Evolutionary conservation across 202 grass and related monocot species (phyloP).

Genomic region (Schoenoplectus triqueter): DNA sequence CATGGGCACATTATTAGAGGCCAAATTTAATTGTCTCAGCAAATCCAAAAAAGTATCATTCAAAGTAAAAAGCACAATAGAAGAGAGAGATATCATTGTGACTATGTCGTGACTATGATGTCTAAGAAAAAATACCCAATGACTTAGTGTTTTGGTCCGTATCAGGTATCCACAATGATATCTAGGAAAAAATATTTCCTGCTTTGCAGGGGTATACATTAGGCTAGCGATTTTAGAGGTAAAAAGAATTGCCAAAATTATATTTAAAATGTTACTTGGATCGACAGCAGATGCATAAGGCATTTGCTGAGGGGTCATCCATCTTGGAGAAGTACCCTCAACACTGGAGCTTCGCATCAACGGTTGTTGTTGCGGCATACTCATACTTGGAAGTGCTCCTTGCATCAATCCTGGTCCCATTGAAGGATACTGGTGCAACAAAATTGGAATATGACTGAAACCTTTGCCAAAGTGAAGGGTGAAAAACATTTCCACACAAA

Average conservation of each 20-base stretch:
- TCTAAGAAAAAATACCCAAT: no score
- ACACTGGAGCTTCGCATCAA: conserved; percentile 63
- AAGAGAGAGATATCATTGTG: neutral
- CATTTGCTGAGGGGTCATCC: conserved; percentile 53
- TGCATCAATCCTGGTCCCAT: conserved; percentile 50
- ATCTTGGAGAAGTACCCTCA: conserved; percentile 48
- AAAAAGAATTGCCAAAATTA: conserved; percentile 14
- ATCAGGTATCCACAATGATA: conserved; percentile 6
- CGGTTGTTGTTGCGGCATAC: conserved; percentile 42
- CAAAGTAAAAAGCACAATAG: conserved; percentile 1
- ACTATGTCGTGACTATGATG: neutral
- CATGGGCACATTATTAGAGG: neutral
- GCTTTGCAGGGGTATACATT: neutral
- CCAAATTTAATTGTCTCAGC: neutral
- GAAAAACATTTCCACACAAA: neutral
- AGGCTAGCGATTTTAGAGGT: neutral
- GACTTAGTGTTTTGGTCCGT: neutral
- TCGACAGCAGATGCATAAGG: conserved; percentile 54
- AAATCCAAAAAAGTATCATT: neutral
- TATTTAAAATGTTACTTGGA: conserved; percentile 59
- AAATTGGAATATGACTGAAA: conserved; percentile 14
- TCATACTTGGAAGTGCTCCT: conserved; percentile 47
- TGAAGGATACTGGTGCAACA: conserved; percentile 39
- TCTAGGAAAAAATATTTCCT: conserved; percentile 11
- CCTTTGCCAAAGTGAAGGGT: conserved; percentile 26